A percentile compares a stretch with the other conserved stretches of the same genome.
phyloP scores from a whole-genome alignment of 2,329 filamentous ascomycete genomes.

The Pestalotiopsis sp. region DNA sequence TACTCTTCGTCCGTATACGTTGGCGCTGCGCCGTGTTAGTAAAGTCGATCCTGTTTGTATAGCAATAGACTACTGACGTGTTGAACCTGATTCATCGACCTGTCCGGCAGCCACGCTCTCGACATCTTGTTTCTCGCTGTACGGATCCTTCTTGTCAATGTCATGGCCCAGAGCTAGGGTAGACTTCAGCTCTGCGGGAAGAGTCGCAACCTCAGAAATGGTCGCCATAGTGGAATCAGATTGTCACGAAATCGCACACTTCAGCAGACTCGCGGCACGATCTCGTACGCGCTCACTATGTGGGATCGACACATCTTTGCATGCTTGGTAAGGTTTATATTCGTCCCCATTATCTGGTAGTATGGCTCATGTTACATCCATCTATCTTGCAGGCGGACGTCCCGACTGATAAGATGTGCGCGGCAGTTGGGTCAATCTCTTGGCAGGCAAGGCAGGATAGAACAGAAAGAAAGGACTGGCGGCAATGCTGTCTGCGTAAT shows the following conservation, averaged over 20 bases:
- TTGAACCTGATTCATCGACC: slow-evolving; percentile 19
- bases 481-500: background rate
- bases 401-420: slow-evolving; percentile 6
- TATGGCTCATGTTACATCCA: background rate
- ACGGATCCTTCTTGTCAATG: slow-evolving; percentile 18
- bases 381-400: background rate
- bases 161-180: slow-evolving; percentile 19
- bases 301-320: background rate
- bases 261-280: background rate
- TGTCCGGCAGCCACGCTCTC: slow-evolving; percentile 23
- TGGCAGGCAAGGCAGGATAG: background rate
- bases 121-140: slow-evolving; percentile 24
- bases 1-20: slow-evolving; percentile 41
- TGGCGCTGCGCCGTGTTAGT: slow-evolving; percentile 8
- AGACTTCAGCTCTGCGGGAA: slow-evolving; percentile 22
- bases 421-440: background rate
- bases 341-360: background rate
- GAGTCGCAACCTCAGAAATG: slow-evolving; percentile 22
- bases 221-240: slow-evolving; percentile 11
- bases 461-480: no score
- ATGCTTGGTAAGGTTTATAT: background rate
- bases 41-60: background rate
- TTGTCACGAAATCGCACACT: background rate
- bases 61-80: background rate
- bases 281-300: background rate